Percentiles rank a stretch among this genome's conserved stretches.
phyloP scores from a whole-genome alignment of 2,329 filamentous ascomycete species.

The Chalaropsis thielavioides region DNA sequence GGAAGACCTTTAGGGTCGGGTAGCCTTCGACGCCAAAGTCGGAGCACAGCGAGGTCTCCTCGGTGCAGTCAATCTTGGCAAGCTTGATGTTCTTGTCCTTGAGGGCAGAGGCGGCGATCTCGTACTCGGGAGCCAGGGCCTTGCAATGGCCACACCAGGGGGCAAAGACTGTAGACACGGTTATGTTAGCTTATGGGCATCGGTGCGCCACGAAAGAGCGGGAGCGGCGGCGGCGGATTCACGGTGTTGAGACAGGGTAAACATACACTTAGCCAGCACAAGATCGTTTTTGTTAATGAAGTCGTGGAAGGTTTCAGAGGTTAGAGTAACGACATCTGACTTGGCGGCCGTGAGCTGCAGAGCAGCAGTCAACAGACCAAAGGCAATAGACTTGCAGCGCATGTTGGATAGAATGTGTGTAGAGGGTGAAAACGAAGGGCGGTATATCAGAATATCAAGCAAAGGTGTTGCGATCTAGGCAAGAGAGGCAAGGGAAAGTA shows the following conservation, averaged over 20 bases:
- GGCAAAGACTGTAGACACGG: conserved; percentile 55
- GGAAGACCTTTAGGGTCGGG: conserved; percentile 98
- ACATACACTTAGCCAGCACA: conserved; percentile 83
- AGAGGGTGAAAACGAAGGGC: background rate
- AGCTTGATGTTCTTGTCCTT: conserved; percentile 81
- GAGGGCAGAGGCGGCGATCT: conserved; percentile 67
- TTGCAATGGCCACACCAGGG: conserved; percentile 99
- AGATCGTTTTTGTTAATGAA: conserved; percentile 79
- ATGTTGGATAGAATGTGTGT: conserved; percentile 26
- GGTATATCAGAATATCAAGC: conserved; percentile 2
- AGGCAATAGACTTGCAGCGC: conserved; percentile 37
- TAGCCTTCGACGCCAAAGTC: conserved; percentile 88
- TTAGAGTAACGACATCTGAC: conserved; percentile 75
- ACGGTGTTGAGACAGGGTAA: background rate
- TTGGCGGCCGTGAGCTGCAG: conserved; percentile 46
- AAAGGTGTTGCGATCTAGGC: conserved; percentile 9
- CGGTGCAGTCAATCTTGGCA: conserved; percentile 88
- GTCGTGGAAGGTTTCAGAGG: conserved; percentile 70
- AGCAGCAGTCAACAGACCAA: conserved; percentile 41
- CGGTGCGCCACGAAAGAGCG: background rate
- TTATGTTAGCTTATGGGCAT: background rate
- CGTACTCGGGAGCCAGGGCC: conserved; percentile 85
- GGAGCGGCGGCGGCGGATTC: background rate
- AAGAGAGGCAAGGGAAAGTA: conserved; percentile 11
- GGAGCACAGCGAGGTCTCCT: conserved; percentile 82